Conservation (phyloP, 768 basidiomycete genomes). For the Mycena rosella region DNA sequence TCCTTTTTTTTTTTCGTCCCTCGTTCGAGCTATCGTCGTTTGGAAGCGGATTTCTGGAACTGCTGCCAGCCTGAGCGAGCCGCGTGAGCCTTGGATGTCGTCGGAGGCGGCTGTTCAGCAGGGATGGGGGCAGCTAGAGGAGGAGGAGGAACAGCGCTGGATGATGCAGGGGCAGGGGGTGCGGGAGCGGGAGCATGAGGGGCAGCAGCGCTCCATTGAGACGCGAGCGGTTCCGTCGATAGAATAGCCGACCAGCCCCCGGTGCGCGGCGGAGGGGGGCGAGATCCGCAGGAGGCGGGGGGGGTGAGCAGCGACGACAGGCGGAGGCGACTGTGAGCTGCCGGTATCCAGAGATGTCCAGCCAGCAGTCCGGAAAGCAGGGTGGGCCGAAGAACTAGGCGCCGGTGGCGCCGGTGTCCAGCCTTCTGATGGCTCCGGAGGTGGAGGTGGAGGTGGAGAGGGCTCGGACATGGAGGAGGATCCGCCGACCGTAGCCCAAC, state of each 20-base stretch:
- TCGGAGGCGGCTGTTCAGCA: conserved; percentile 13
- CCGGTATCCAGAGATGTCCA: conserved; percentile 76
- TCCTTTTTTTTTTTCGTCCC: conserved; percentile 41
- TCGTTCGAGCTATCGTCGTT: conserved; percentile 36
- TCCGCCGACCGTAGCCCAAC: conserved; percentile 64
- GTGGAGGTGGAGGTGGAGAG: conserved; percentile 18
- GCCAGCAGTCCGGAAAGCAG: conserved; percentile 71
- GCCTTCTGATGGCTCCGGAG: conserved; percentile 31
- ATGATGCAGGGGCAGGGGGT: not conserved
- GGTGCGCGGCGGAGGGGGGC: conserved; percentile 20
- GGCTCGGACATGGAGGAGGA: conserved; percentile 37
- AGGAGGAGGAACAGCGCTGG: conserved; percentile 14
- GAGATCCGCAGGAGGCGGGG: conserved; percentile 24
- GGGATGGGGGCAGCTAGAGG: conserved; percentile 25
- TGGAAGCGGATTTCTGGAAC: conserved; percentile 59
- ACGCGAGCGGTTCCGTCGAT: conserved; percentile 2
- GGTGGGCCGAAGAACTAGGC: conserved; percentile 45
- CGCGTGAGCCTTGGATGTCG: conserved; percentile 45
- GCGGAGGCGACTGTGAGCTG: conserved; percentile 44
- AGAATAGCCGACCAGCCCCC: conserved; percentile 33
- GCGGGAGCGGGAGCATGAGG: too few species aligned
- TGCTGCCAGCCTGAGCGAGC: conserved; percentile 69
- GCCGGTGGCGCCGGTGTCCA: conserved; percentile 33
- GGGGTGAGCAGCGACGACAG: conserved; percentile 29
- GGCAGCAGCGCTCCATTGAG: conserved; percentile 19